phyloP scores from a whole-genome alignment of 306 rosid genomes.

The Quercus glauca region DNA sequence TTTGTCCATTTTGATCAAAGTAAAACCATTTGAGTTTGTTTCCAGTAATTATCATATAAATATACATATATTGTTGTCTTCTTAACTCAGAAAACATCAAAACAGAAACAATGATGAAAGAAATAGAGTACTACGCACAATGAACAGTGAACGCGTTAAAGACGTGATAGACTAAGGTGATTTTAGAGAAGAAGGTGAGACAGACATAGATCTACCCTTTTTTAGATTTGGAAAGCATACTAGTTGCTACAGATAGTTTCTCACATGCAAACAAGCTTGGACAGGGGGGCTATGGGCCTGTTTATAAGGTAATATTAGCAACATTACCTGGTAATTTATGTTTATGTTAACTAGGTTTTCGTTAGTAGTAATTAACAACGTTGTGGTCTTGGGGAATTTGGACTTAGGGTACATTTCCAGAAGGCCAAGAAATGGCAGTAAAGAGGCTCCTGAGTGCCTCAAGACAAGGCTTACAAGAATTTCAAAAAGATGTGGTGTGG shows the following conservation, averaged over 20 bases:
- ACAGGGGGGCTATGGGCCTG: conserved; percentile 65
- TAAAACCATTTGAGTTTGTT: background rate
- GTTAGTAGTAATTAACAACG: accelerated
- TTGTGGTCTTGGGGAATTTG: background rate
- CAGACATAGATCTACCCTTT: conserved; percentile 36
- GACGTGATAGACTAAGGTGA: conserved; percentile 23
- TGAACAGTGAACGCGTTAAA: conserved; percentile 24
- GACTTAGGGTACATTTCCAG: conserved; percentile 34
- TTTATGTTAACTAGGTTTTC: background rate
- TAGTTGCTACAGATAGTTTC: conserved; percentile 46
- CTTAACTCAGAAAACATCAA: conserved; percentile 18
- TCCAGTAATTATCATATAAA: too few species aligned
- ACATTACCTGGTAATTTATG: background rate
- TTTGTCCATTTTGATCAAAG: background rate
- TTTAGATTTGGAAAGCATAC: conserved; percentile 23
- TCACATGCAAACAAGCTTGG: conserved; percentile 51
- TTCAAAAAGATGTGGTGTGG: conserved; percentile 39
- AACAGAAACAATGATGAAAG: background rate
- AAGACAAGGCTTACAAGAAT: conserved; percentile 45
- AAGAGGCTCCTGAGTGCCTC: conserved; percentile 50
- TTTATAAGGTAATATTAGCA: conserved; percentile 40
- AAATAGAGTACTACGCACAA: background rate
- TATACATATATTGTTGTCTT: background rate
- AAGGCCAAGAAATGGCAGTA: conserved; percentile 37
- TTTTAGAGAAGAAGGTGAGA: conserved; percentile 31